A percentile compares a stretch with the other conserved stretches of the same genome.
These are phyloP conservation scores for Hypomyces rosellus DNA, from an alignment of 2,329 filamentous ascomycete genomes.

Conservation along the genomic window DNA sequence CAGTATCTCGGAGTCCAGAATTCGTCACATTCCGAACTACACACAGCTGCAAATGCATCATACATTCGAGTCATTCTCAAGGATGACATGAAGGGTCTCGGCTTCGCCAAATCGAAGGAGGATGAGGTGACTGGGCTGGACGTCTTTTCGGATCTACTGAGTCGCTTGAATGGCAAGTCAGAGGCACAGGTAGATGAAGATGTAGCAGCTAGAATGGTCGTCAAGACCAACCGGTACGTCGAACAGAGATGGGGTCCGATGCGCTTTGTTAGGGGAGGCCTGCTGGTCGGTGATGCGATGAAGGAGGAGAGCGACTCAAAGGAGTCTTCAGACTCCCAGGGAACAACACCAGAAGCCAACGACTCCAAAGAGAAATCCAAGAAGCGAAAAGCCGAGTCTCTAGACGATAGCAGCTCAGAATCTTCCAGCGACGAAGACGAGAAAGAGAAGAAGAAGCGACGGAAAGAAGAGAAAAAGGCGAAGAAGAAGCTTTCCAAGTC, in stretches of 20 bases:
- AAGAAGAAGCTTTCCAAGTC: slow-evolving; percentile 24
- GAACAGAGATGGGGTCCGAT: slow-evolving; percentile 72
- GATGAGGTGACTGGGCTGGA: slow-evolving; percentile 80
- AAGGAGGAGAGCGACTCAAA: slow-evolving; percentile 27
- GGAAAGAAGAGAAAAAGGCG: slow-evolving; percentile 32
- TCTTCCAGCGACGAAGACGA: slow-evolving; percentile 22
- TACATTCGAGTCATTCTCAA: slow-evolving; percentile 82
- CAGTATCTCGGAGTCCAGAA: slow-evolving; percentile 72
- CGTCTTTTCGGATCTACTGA: slow-evolving; percentile 78
- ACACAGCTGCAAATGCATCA: slow-evolving; percentile 73
- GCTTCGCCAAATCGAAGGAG: slow-evolving; percentile 68
- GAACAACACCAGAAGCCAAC: slow-evolving; percentile 15
- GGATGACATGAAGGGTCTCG: slow-evolving; percentile 85
- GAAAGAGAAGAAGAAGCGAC: slow-evolving; percentile 32
- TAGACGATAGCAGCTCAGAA: slow-evolving; percentile 19
- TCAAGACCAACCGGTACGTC: slow-evolving; percentile 67
- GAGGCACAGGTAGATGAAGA: slow-evolving; percentile 67
- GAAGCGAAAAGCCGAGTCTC: slow-evolving; percentile 42
- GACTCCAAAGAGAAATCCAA: slow-evolving; percentile 42
- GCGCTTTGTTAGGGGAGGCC: slow-evolving; percentile 81
- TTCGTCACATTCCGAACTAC: slow-evolving; percentile 66
- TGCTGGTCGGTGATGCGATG: slow-evolving; percentile 54
- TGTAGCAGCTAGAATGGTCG: slow-evolving; percentile 58
- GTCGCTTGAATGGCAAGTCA: slow-evolving; percentile 81
- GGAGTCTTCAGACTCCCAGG: slow-evolving; percentile 18